Evolutionary conservation across 2,329 filamentous ascomycete species (phyloP).

Genomic region (Fusarium aywerte): DNA sequence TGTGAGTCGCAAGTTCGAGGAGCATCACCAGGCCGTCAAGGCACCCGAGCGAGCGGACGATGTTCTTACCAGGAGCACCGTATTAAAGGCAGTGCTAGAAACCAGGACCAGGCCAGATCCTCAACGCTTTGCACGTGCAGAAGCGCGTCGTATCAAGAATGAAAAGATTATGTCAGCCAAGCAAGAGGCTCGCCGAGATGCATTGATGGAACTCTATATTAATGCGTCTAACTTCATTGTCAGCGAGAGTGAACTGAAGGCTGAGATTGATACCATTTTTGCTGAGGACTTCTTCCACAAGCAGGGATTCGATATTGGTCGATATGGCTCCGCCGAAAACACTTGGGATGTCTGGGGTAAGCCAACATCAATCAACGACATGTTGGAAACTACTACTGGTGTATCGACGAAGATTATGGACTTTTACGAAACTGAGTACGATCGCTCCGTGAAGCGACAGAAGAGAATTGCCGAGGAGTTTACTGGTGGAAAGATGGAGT

Average conservation of each 20-base stretch:
- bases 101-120: conserved; percentile 70
- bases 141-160: conserved; percentile 56
- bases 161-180: conserved; percentile 58
- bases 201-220: conserved; percentile 89
- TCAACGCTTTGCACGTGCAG: conserved; percentile 65
- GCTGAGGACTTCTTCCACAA: conserved; percentile 66
- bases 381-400: conserved; percentile 55
- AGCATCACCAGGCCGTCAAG: conserved; percentile 60
- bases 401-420: conserved; percentile 53
- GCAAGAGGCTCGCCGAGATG: conserved; percentile 71
- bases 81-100: conserved; percentile 62
- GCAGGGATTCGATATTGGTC: conserved; percentile 47
- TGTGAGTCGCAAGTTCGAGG: conserved; percentile 60
- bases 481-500: conserved; percentile 67
- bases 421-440: conserved; percentile 52
- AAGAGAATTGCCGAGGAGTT: conserved; percentile 68
- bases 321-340: conserved; percentile 56
- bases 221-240: conserved; percentile 89
- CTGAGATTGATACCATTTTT: conserved; percentile 81
- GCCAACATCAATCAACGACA: conserved; percentile 58
- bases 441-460: conserved; percentile 62
- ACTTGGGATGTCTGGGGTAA: conserved; percentile 63
- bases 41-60: conserved; percentile 81
- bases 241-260: conserved; percentile 78
- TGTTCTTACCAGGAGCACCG: conserved; percentile 75